Evolutionary conservation across 768 basidiomycete genomes (phyloP).

Genomic region (Rossbeevera mucosa): DNA sequence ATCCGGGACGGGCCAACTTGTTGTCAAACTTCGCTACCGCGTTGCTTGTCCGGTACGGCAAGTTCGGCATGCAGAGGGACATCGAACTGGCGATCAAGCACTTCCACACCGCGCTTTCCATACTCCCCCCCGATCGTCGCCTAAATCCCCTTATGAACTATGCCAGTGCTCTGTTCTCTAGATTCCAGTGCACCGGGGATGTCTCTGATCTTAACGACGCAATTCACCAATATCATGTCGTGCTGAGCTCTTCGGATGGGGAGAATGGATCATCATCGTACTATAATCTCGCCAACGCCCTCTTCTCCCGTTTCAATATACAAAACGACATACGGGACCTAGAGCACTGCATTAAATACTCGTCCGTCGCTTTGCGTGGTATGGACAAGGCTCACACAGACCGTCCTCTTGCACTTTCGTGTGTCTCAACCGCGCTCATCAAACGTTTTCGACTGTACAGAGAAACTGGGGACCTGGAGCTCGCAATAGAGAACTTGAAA

Average conservation of each 20-base stretch:
- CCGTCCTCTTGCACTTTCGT: constrained; percentile 14
- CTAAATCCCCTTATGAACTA: constrained; percentile 25
- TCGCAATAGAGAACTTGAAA: constrained; percentile 23
- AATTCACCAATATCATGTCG: constrained; percentile 21
- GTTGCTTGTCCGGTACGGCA: constrained; percentile 26
- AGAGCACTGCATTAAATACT: constrained; percentile 20
- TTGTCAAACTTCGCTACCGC: constrained; percentile 29
- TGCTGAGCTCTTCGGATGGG: constrained; percentile 14
- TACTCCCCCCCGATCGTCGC: constrained; percentile 17
- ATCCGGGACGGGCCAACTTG: constrained; percentile 22
- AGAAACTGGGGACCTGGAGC: constrained; percentile 23
- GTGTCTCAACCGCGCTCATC: constrained; percentile 22
- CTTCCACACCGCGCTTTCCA: constrained; percentile 20
- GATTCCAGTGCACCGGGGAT: constrained; percentile 21
- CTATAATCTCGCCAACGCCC: constrained; percentile 30
- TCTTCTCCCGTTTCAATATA: constrained; percentile 28
- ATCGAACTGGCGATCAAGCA: constrained; percentile 28
- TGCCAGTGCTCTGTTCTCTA: constrained; percentile 26
- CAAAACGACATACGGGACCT: constrained; percentile 18
- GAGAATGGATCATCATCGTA: constrained; percentile 19
- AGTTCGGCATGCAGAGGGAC: constrained; percentile 20
- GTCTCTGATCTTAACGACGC: constrained; percentile 21
- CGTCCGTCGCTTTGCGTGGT: constrained; percentile 13
- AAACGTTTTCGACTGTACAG: constrained; percentile 18
- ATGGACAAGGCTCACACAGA: constrained; percentile 17